Base-by-base conservation (phyloP, 495 filamentous ascomycete species). In the Pseudomonodictys pantanalensis region DNA sequence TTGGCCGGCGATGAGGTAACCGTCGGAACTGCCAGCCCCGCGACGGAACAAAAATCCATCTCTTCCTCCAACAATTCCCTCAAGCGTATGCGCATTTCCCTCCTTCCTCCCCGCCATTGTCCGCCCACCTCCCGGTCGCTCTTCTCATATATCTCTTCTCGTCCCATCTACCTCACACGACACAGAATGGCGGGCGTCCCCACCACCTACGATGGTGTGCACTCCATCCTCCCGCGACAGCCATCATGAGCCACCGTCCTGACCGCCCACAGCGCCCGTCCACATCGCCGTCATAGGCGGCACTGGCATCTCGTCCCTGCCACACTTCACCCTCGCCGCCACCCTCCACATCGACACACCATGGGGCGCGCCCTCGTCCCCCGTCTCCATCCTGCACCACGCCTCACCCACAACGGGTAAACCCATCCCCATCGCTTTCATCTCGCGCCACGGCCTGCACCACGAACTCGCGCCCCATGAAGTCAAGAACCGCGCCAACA, bases 241-340 rank as follows among this genome's bases (percentile, higher is more conserved):
- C 22, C 10, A 20, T 38, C 32, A 6, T 17, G 17, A 46, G 52
- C 35, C 28, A 32, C 11, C 35, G n/a, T 41, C 12, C 26, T 15
- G 24, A 49, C 15, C 4, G n/a, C 41, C 23, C 38, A 23, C 58
- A 93, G 90, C 81, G 43, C 82, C 87, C 50, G 85, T 97, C 73
- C 83, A 79, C 66, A 95, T 98, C 72, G 93, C 90, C 74, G 91
- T 98, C 58, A 97, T 98, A 56, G 95, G 93, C 71, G 95, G 93
- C 65, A 98, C 93, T 38, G 93, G 93, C 50, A 86, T 98, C 51
- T 77, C 81, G 65, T 76, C 83, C 64, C 81, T 90, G 59, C 73
- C 83, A 70, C 81, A 79, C 67, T 97, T 93, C 80, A 83, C 79
- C 18, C 89, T 90, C 66, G 83, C 95, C 60, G 91, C 92, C 17